These are phyloP conservation scores for Lactarius vividus DNA, from an alignment of 768 basidiomycete genomes.

Conservation along the genomic window DNA sequence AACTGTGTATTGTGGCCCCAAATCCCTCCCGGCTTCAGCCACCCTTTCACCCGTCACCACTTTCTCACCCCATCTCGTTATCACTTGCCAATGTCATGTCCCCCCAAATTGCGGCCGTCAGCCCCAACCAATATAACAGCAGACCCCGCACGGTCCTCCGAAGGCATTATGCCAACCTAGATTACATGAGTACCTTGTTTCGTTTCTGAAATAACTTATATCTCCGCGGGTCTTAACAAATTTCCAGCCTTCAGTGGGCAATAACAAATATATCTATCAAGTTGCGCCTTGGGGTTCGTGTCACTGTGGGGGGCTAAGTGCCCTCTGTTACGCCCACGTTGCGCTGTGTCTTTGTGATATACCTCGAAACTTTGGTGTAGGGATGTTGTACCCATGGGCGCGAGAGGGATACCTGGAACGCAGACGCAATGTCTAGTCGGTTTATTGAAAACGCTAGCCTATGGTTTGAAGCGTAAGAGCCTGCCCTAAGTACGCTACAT, in stretches of 20 bases:
- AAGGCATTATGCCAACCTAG: not conserved
- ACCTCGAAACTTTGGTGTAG: not conserved
- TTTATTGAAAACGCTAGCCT: not conserved
- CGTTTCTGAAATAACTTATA: not conserved
- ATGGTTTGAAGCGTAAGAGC: not conserved
- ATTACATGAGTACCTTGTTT: not conserved
- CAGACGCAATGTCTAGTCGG: not conserved
- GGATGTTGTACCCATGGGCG: not conserved
- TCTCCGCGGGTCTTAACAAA: not conserved
- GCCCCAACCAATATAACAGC: not conserved
- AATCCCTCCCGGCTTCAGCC: not conserved
- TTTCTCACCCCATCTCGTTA: not conserved
- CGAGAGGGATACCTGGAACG: too few species aligned
- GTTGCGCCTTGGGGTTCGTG: not conserved
- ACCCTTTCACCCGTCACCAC: not conserved
- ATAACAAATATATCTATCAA: too few species aligned
- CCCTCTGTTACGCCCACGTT: too few species aligned
- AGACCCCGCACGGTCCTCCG: not conserved
- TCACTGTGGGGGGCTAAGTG: not conserved
- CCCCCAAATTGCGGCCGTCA: not conserved
- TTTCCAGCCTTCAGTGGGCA: not conserved
- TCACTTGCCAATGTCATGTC: not conserved
- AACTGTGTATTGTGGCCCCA: not conserved
- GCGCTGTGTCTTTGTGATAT: not conserved
- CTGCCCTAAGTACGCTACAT: not conserved